Conservation (phyloP, 768 basidiomycete species). For the Trichaptum fuscoviolaceum region DNA sequence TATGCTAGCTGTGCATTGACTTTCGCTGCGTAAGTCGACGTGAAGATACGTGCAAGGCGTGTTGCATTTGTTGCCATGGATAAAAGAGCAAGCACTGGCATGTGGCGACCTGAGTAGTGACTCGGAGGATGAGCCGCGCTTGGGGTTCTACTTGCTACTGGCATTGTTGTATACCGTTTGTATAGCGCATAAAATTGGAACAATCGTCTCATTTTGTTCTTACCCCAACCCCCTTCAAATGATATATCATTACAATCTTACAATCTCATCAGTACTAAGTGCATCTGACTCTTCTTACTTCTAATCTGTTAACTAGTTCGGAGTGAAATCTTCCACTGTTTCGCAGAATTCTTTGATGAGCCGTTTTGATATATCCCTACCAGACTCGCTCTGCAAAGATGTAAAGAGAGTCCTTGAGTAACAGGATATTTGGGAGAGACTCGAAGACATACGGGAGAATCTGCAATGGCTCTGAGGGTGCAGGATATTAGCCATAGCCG, state of each 20-base stretch:
- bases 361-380: conserved; percentile 66
- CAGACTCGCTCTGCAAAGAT: conserved; percentile 47
- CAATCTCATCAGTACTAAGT: background rate
- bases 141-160: too few species aligned
- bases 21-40: conserved; percentile 19
- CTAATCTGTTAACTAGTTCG: conserved; percentile 14
- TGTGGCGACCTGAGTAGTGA: too few species aligned
- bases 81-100: background rate
- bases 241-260: background rate
- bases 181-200: background rate
- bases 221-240: background rate
- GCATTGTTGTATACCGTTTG: background rate
- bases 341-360: conserved; percentile 84
- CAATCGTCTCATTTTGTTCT: background rate
- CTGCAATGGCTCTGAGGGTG: conserved; percentile 50
- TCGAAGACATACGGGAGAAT: conserved; percentile 40
- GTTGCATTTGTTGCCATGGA: conserved; percentile 14
- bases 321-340: conserved; percentile 66
- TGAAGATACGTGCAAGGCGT: conserved; percentile 28
- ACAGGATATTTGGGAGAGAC: background rate
- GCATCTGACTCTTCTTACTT: background rate
- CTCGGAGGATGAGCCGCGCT: too few species aligned
- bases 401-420: conserved; percentile 6
- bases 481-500: background rate
- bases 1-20: conserved; percentile 31